These are phyloP conservation scores for Rhododendron mucronatum DNA, from an alignment of 148 eudicot species.

Conservation along the genomic window DNA sequence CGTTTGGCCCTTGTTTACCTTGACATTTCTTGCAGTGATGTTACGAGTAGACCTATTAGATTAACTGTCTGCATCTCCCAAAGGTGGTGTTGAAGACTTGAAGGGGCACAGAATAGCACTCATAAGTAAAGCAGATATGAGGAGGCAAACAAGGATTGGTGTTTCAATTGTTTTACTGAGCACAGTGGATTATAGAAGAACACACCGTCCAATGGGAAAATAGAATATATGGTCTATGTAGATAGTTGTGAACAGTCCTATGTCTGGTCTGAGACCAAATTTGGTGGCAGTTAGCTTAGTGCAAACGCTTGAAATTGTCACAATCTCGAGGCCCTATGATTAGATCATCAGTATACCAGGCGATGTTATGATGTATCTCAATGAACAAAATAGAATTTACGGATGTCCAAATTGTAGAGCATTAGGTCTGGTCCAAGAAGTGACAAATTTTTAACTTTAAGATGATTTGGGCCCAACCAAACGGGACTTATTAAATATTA, in stretches of 20 bases:
- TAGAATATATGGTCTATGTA: background rate
- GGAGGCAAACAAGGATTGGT: background rate
- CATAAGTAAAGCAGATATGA: background rate
- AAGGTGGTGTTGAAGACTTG: background rate
- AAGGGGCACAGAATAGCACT: background rate
- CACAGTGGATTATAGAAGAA: background rate
- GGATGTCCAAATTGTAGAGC: background rate
- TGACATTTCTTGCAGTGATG: background rate
- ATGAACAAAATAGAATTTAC: background rate
- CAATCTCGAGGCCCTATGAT: background rate
- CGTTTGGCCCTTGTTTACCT: background rate
- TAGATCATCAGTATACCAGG: background rate
- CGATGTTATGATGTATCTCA: background rate
- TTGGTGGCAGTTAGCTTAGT: background rate
- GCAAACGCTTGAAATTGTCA: background rate
- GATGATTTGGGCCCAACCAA: background rate
- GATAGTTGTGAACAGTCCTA: background rate
- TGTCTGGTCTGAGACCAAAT: background rate
- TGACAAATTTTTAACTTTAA: background rate
- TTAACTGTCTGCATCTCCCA: background rate
- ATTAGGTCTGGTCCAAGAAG: background rate
- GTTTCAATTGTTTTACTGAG: background rate
- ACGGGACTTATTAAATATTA: background rate
- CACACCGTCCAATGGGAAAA: background rate
- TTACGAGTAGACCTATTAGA: background rate